These are phyloP conservation scores for Fusarium sulawesiense DNA, from an alignment of 2,329 filamentous ascomycete species.

Conservation along the genomic window DNA sequence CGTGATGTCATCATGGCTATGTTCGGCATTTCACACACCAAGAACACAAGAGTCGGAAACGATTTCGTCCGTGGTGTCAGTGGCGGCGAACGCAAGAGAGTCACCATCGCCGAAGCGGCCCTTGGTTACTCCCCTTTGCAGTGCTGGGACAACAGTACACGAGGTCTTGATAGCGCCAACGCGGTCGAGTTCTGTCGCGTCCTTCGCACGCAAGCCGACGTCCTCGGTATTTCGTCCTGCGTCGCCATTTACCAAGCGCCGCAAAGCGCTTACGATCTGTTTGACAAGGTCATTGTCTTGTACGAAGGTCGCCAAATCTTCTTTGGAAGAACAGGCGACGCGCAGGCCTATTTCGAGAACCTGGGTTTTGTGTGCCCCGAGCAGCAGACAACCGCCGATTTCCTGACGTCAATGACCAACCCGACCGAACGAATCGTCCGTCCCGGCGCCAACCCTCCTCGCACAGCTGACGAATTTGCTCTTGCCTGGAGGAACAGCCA, in stretches of 20 bases:
- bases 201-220: constrained; percentile 68
- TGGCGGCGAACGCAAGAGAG: constrained; percentile 62
- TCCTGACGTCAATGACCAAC: constrained; percentile 67
- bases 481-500: constrained; percentile 47
- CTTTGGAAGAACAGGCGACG: constrained; percentile 41
- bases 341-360: constrained; percentile 42
- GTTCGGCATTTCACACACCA: constrained; percentile 75
- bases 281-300: constrained; percentile 76
- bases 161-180: constrained; percentile 72
- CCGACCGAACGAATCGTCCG: constrained; percentile 49
- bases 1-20: constrained; percentile 77
- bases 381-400: constrained; percentile 75
- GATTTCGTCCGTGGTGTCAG: constrained; percentile 70
- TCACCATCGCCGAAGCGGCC: constrained; percentile 50
- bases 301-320: constrained; percentile 75
- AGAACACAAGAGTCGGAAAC: constrained; percentile 75
- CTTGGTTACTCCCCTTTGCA: constrained; percentile 61
- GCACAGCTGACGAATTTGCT: constrained; percentile 52
- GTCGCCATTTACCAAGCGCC: constrained; percentile 75
- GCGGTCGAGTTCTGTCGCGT: constrained; percentile 74
- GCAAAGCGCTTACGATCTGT: constrained; percentile 54
- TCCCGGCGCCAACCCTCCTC: constrained; percentile 48
- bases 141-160: constrained; percentile 77
- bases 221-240: constrained; percentile 66
- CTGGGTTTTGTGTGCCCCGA: constrained; percentile 67